Conservation (phyloP, 495 filamentous ascomycete genomes). For the Xylaria telfairii region DNA sequence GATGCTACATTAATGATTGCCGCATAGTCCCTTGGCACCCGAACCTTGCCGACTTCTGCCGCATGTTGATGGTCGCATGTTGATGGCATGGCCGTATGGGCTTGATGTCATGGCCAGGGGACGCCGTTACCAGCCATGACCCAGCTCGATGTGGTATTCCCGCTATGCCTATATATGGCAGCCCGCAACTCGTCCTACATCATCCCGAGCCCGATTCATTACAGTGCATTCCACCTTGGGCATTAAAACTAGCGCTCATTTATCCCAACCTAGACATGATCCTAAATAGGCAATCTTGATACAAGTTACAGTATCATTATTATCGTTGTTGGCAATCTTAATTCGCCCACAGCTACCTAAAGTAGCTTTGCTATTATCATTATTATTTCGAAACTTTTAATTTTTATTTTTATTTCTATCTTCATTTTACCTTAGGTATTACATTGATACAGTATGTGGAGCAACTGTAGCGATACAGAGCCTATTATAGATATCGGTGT, state of each 20-base stretch:
- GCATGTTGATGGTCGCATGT: neutral
- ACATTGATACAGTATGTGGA: neutral
- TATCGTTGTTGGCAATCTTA: neutral
- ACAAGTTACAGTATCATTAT: neutral
- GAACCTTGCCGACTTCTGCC: conserved; percentile 3
- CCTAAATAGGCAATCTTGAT: neutral
- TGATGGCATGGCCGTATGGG: neutral
- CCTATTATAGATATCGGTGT: neutral
- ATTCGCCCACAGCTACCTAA: neutral
- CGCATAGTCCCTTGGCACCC: conserved; percentile 6
- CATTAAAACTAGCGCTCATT: neutral
- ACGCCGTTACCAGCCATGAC: neutral
- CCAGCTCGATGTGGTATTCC: neutral
- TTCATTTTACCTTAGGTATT: too few species aligned
- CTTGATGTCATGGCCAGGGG: neutral
- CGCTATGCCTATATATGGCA: neutral
- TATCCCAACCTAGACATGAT: neutral
- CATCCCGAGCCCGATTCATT: neutral
- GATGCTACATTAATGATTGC: neutral
- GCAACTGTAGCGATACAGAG: neutral
- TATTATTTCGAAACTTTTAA: neutral
- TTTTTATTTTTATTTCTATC: too few species aligned
- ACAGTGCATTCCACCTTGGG: neutral
- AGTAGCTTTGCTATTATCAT: neutral
- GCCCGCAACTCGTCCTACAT: neutral